Evolutionary conservation across 78 protist species (phyloP).

Genomic region (Ministeria vibrans): DNA sequence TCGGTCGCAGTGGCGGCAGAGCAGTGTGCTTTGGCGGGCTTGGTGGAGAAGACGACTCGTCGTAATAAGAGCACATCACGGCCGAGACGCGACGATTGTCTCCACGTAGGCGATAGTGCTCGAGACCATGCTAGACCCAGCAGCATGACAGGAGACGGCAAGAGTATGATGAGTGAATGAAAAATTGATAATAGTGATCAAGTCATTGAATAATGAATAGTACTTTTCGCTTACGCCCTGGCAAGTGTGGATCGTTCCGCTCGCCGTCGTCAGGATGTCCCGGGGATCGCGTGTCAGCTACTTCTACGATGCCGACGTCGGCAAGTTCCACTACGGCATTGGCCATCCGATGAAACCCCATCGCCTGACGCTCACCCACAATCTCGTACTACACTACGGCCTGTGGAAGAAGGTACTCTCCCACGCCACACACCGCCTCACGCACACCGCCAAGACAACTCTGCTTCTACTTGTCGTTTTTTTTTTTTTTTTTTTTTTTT

Average conservation of each 20-base stretch:
- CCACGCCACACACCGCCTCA: too few relatives aligned
- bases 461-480: too few relatives aligned
- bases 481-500: too few relatives aligned
- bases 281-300: slow-evolving; percentile 6
- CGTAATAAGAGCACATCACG: too few relatives aligned
- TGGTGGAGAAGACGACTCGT: too few relatives aligned
- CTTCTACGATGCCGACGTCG: slow-evolving; percentile 39
- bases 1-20: too few relatives aligned
- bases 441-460: too few relatives aligned
- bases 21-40: too few relatives aligned
- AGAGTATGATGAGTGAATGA: too few relatives aligned
- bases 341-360: slow-evolving; percentile 98
- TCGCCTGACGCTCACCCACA: slow-evolving; percentile 85
- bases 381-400: slow-evolving; percentile 87
- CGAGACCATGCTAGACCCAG: background rate
- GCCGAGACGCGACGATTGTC: too few relatives aligned
- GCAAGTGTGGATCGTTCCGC: background rate
- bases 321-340: slow-evolving; percentile 30
- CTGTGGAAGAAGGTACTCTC: slow-evolving; percentile 61
- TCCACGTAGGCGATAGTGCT: background rate
- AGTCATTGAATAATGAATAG: background rate
- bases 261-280: background rate
- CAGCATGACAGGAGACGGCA: background rate
- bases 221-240: background rate
- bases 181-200: too few relatives aligned